These are phyloP conservation scores for Pilasporangium apinafurcum DNA, from an alignment of 352 stramenopile genomes.

Conservation along the genomic window DNA sequence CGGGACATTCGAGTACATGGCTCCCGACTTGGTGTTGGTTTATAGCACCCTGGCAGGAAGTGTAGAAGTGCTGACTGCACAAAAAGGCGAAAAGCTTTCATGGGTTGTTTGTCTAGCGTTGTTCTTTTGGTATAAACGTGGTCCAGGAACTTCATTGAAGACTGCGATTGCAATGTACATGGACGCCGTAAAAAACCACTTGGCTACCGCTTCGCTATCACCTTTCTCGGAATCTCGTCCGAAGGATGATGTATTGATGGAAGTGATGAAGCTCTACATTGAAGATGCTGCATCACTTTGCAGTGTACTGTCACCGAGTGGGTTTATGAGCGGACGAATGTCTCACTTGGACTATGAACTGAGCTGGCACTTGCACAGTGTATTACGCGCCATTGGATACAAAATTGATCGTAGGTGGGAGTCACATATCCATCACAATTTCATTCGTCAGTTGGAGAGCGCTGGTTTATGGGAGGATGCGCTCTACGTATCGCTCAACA, in stretches of 20 bases:
- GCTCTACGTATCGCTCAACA: conserved; percentile 76
- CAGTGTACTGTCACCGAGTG: conserved; percentile 52
- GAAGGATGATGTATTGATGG: conserved; percentile 58
- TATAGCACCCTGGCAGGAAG: conserved; percentile 62
- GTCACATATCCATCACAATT: conserved; percentile 77
- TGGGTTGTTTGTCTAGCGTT: conserved; percentile 60
- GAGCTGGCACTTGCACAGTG: conserved; percentile 70
- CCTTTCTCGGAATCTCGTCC: conserved; percentile 21
- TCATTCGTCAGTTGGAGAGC: conserved; percentile 70
- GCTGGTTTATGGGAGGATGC: conserved; percentile 61
- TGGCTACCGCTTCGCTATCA: conserved; percentile 25
- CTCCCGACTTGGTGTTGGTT: conserved; percentile 44
- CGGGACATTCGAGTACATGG: conserved; percentile 46
- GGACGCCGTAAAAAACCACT: conserved; percentile 29
- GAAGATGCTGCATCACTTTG: conserved; percentile 45
- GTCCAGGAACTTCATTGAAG: conserved; percentile 38
- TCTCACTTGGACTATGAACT: conserved; percentile 69
- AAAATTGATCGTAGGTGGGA: conserved; percentile 70
- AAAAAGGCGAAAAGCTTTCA: conserved; percentile 30
- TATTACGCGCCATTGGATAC: conserved; percentile 66
- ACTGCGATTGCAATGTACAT: conserved; percentile 33
- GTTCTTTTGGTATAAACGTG: conserved; percentile 67
- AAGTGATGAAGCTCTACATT: conserved; percentile 66
- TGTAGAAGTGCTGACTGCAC: conserved; percentile 49
- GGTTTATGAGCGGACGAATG: conserved; percentile 21